These are phyloP conservation scores for Tetrahymena borealis DNA, from an alignment of 73 alveolate genomes.

Conservation along the genomic window DNA sequence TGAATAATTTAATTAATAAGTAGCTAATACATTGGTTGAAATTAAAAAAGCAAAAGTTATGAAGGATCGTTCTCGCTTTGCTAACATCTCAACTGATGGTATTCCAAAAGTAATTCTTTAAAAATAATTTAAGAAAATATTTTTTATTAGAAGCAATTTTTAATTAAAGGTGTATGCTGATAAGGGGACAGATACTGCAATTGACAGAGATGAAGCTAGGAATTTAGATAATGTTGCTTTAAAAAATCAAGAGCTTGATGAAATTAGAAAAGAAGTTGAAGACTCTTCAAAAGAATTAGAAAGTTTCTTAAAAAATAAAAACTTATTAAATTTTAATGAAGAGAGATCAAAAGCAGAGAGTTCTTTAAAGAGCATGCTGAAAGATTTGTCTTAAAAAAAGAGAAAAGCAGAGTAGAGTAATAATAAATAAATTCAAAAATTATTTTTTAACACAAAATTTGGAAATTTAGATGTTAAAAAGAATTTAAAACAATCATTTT, in stretches of 20 bases:
- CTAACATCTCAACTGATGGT: not conserved
- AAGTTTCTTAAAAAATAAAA: constrained; percentile 36
- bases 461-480: not conserved
- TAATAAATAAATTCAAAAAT: no score
- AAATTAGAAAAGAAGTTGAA: constrained; percentile 20
- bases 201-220: constrained; percentile 34
- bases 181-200: constrained; percentile 39
- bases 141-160: not conserved
- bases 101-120: not conserved
- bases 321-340: constrained; percentile 3
- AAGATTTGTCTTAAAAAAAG: constrained; percentile 28
- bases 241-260: constrained; percentile 20
- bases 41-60: no score
- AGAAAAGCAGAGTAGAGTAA: constrained; percentile 31
- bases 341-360: constrained; percentile 38
- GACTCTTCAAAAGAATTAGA: constrained; percentile 2
- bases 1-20: not conserved
- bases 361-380: constrained; percentile 16
- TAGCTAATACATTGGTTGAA: not conserved
- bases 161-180: constrained; percentile 30
- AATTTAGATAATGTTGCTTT: constrained; percentile 4
- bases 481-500: not conserved
- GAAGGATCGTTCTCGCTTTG: not conserved
- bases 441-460: no score
- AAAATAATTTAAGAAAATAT: not conserved